Base-by-base conservation (phyloP, 2,329 filamentous ascomycete genomes). In the Cytospora paraplurivora region DNA sequence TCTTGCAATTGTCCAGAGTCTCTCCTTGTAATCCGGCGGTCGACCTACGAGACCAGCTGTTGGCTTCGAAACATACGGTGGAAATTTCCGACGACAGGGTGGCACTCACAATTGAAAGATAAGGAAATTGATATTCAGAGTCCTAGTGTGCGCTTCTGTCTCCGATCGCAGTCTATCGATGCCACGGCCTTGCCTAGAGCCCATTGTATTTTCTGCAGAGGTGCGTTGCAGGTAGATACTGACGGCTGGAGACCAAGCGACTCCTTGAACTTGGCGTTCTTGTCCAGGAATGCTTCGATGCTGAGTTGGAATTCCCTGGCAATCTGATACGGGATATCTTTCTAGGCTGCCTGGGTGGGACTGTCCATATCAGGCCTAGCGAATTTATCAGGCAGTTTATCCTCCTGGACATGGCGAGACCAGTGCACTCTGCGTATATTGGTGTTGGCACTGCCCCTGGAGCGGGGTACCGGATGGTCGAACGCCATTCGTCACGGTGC, bases 171-270 rank as follows among this genome's bases (percentile, higher is more conserved):
- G 54, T 7, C 33, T 34, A 13, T 62, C 49, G 11, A 62, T 37
- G 12, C 19, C 54, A 32, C 15, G 37, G 38, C 49, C n/a, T 35
- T 63, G 33, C 27, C 54, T 17, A 63, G 13, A 12, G 61, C 55
- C 55, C 49, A 63, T 33, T 63, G 55, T 15, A 53, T 44, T 35
- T 63, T 57, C 37, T 58, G 55, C 13, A 59, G 33, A 32, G 47
- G 37, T n/a, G 37, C 11, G 13, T 37, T 10, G 49, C 55, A 58
- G 17, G 17, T 6, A 7, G 61, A 15, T 17, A 15, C 3, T n/a
- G 38, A 21, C 4, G 61, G 13, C 6, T 47, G 34, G 1, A 37
- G 6, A 3, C 49, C 50, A 1, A 55, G 19, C 1, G 50, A 54
- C 1, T 58, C 37, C 5, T 55, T 54, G 38, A 54, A 63, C 27